Evolutionary conservation across 805 yeast genomes (phyloP).

Genomic region (Cyberlindnera euphorbiiphila): DNA sequence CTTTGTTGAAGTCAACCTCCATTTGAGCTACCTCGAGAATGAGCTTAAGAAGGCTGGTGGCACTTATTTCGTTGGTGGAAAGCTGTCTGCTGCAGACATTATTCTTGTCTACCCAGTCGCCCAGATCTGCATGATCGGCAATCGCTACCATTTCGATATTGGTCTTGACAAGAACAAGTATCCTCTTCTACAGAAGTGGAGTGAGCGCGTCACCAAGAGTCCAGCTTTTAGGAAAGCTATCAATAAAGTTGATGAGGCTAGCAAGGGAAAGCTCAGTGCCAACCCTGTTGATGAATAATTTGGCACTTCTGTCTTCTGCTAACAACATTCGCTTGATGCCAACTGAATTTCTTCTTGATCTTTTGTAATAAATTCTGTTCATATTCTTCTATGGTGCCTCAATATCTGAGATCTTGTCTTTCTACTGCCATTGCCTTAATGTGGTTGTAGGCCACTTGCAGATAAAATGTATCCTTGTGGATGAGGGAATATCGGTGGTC

Average conservation of each 20-base stretch:
- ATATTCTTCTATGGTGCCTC: no score
- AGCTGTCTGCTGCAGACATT: constrained; percentile 55
- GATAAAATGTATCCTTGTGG: no score
- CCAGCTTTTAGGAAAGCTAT: constrained; percentile 34
- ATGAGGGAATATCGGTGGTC: no score
- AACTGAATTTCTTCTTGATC: no score
- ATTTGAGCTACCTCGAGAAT: constrained; percentile 30
- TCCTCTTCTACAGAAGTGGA: constrained; percentile 29
- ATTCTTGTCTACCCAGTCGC: constrained; percentile 40
- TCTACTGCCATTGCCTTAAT: no score
- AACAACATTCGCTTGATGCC: no score
- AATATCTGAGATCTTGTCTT: no score
- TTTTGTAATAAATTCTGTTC: no score
- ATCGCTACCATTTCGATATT: constrained; percentile 11
- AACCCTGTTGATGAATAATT: no score
- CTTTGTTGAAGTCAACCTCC: constrained; percentile 39
- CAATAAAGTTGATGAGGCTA: constrained; percentile 36
- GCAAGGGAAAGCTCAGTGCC: constrained; percentile 9
- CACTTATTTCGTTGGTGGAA: constrained; percentile 43
- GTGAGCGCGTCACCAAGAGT: constrained; percentile 21
- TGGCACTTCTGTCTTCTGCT: no score
- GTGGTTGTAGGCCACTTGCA: no score
- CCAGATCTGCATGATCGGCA: constrained; percentile 24
- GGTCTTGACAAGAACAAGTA: constrained; percentile 19
- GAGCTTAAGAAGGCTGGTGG: constrained; percentile 3